Evolutionary conservation across 2,329 filamentous ascomycete genomes (phyloP).

Genomic region (Purpureocillium takamizusanense): DNA sequence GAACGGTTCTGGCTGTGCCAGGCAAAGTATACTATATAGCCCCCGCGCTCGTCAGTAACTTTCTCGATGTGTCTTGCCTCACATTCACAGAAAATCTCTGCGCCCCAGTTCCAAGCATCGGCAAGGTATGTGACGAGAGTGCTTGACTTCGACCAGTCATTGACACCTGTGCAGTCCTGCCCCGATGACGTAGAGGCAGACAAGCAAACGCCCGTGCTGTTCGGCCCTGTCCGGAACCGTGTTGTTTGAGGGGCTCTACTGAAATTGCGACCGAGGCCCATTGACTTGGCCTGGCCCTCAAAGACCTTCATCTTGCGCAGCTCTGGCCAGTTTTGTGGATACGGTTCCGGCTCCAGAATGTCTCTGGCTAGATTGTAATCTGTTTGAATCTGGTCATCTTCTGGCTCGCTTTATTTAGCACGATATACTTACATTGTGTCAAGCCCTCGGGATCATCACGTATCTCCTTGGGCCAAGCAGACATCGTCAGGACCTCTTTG

Average conservation of each 20-base stretch:
- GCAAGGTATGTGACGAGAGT: constrained; percentile 58
- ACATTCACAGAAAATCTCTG: constrained; percentile 62
- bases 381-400: constrained; percentile 13
- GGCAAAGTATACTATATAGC: constrained; percentile 56
- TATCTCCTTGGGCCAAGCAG: constrained; percentile 51
- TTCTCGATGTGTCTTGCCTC: constrained; percentile 56
- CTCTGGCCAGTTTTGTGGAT: constrained; percentile 47
- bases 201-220: constrained; percentile 58
- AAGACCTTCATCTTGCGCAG: constrained; percentile 51
- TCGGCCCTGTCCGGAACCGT: constrained; percentile 50
- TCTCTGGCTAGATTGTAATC: constrained; percentile 47
- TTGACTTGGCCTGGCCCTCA: constrained; percentile 42
- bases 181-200: constrained; percentile 48
- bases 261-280: constrained; percentile 45
- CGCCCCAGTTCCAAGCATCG: constrained; percentile 65
- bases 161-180: constrained; percentile 54
- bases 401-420: neutral
- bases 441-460: constrained; percentile 28
- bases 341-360: constrained; percentile 49
- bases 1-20: constrained; percentile 53
- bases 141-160: constrained; percentile 60
- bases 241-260: constrained; percentile 52
- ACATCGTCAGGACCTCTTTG: constrained; percentile 39
- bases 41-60: constrained; percentile 32
- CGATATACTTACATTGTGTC: constrained; percentile 40